Percentiles rank a stretch among this genome's conserved stretches.
Evolutionary conservation across 2,329 filamentous ascomycete genomes (phyloP).

Genomic region (Talaromyces sp.): DNA sequence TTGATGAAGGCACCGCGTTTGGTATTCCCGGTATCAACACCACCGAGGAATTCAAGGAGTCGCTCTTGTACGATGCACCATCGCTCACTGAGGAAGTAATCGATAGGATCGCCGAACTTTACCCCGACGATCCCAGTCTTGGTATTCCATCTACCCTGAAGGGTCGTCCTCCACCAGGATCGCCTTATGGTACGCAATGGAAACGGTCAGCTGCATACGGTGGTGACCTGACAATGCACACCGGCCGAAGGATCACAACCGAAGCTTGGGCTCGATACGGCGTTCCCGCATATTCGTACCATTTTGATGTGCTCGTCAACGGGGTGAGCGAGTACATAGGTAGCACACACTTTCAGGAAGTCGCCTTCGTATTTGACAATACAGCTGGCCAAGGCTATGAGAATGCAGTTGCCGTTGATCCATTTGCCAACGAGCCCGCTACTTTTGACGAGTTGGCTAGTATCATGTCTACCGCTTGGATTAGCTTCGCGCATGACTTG

Average conservation of each 20-base stretch:
- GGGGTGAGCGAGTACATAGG: not conserved
- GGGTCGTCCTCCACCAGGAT: conserved; percentile 1
- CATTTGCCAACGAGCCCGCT: conserved; percentile 15
- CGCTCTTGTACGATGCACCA: not conserved
- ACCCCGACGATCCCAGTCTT: conserved; percentile 10
- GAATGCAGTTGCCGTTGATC: conserved; percentile 3
- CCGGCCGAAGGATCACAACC: conserved; percentile 5
- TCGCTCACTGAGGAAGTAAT: conserved; percentile 6
- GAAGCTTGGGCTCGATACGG: conserved; percentile 10
- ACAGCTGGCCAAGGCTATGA: conserved; percentile 14
- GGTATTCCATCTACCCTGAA: conserved; percentile 15
- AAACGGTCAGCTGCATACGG: conserved; percentile 18
- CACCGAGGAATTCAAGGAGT: conserved; percentile 5
- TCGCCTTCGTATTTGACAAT: conserved; percentile 17
- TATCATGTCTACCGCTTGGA: conserved; percentile 16
- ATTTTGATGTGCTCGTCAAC: conserved; percentile 18
- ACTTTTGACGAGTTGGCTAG: conserved; percentile 12
- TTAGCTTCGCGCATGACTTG: conserved; percentile 19
- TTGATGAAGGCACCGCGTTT: conserved; percentile 77
- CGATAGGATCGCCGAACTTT: conserved; percentile 4
- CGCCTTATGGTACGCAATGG: conserved; percentile 8
- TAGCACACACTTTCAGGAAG: conserved; percentile 13
- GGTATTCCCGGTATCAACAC: conserved; percentile 16
- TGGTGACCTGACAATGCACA: conserved; percentile 16
- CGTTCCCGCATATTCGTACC: conserved; percentile 13